Evolutionary conservation across 768 basidiomycete species (phyloP), one percentile per base, ranked within the genome.

Genomic region (Epithele typhae): DNA sequence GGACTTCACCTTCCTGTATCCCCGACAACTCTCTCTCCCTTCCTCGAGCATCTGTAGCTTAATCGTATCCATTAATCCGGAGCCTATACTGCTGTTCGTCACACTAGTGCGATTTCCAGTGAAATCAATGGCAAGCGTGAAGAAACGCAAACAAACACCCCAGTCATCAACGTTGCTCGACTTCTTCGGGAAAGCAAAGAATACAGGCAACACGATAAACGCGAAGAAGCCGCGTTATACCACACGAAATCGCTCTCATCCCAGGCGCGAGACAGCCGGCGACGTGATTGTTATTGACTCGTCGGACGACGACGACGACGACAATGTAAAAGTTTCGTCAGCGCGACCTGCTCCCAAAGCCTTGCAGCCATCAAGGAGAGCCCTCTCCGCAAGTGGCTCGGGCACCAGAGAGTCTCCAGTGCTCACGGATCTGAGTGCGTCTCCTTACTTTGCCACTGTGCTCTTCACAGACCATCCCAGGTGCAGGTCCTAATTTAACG

Each of bases 201-300:
- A n/a, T n/a, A n/a, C n/a, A n/a, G n/a, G n/a, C n/a, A n/a, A n/a
- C n/a, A n/a, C n/a, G n/a, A n/a, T n/a, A n/a, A n/a, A n/a, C n/a
- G n/a, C n/a, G n/a, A n/a, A 38, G 17, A 30, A 30, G 27, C 7
- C 27, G 27, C 8, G 8, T 30, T 14, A 7, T 30, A 7, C 27
- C 7, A 14, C 27, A 7, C 27, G 32, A n/a, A 2, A 21, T 45
- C 35, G 23, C 12, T 17, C 35, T 17, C 27, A n/a, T 8, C 14
- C 41, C 14, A 41, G 48, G 25, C 35, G 27, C 23, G 15, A 23
- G 3, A 40, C 24, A 0, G 50, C 57, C 11, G 53, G 48, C 5
- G 63, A 66, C 1, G 52, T 67, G 27, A 64, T 68, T 23, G 53
- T 65, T 45, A 59, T 66, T 17, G 65, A 63, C 38, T 62, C 61